Evolutionary conservation across 2,329 filamentous ascomycete species (phyloP), one percentile per base, ranked within the genome.

Genomic region (Trichoderma oligosporum): DNA sequence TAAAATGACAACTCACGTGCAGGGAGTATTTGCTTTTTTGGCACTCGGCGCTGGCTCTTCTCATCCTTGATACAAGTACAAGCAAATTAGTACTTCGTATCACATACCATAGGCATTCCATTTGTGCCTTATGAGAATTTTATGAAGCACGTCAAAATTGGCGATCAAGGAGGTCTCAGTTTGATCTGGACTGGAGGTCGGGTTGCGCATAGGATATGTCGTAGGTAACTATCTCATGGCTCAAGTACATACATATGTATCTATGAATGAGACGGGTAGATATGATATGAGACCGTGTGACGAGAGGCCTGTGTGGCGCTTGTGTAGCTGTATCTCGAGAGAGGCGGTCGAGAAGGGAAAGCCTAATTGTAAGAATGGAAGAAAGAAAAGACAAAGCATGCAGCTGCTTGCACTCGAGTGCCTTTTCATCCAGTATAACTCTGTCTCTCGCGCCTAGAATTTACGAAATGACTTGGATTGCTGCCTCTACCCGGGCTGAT

Each of bases 1-100:
- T 35, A 58, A 62, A 64, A 56, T 67, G 65, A 67, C 60, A 66
- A 59, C 63, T 67, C 65, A 53, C 60, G 29, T 53, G 57, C 60
- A 63, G 56, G 39, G 27, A 18, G 20, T n/a, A 46, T 66, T 63
- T 31, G 38, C 22, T 54, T 54, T 54, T 31, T 33, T 38, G 18
- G 24, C 18, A n/a, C 9, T 48, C 39, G n/a, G n/a, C 42, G 8
- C 24, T 7, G 14, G 24, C 38, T 29, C 49, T 33, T 35, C 29
- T 18, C 14, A 25, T 53, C 9, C 7, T 44, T 35, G 29, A 20
- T 14, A 27, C 41, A 25, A 16, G 7, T 12, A 41, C 24, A 45
- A 27, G 24, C 7, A 11, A 7, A 45, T 18, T 4, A 29, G 2
- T 18, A 9, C 41, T 45, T 8, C 9, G 29, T 54, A 42, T 44